Conservation (phyloP, 116 monocot genomes). For the Cymodocea nodosa region DNA sequence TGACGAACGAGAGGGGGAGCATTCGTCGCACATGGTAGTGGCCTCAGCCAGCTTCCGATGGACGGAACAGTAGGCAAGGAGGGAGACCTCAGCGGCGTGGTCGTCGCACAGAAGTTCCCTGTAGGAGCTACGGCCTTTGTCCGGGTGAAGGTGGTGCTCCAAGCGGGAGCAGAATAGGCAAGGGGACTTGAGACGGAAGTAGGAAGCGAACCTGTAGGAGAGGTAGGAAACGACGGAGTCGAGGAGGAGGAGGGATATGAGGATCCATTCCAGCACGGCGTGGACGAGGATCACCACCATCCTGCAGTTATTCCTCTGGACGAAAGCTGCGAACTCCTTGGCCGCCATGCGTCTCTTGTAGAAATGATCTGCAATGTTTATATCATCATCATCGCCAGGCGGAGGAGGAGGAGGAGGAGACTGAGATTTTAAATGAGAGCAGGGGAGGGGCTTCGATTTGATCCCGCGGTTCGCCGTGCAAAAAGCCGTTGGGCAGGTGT, state of each 20-base stretch:
- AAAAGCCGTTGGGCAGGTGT: no score
- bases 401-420: no score
- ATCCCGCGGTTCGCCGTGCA: no score
- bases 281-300: no score
- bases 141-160: slow-evolving; percentile 40
- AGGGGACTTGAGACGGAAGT: slow-evolving; percentile 56
- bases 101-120: slow-evolving; percentile 33
- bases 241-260: slow-evolving; percentile 45
- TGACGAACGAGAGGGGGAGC: slow-evolving; percentile 18
- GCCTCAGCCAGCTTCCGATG: slow-evolving; percentile 43
- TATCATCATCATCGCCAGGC: no score
- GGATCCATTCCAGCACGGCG: no score
- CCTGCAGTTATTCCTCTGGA: no score
- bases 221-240: slow-evolving; percentile 56
- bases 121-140: slow-evolving; percentile 7
- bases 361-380: no score
- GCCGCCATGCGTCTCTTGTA: slow-evolving; percentile 10
- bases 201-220: slow-evolving; percentile 45
- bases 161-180: slow-evolving; percentile 68
- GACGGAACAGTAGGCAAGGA: slow-evolving; percentile 35
- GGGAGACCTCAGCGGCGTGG: slow-evolving; percentile 49
- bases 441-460: no score
- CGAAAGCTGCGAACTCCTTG: slow-evolving; percentile 6
- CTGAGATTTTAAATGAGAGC: no score
- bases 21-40: slow-evolving; percentile 46